Evolutionary conservation across 2,329 filamentous ascomycete genomes (phyloP), one percentile per base, ranked within the genome.

Genomic region (Simplicillium sp.): DNA sequence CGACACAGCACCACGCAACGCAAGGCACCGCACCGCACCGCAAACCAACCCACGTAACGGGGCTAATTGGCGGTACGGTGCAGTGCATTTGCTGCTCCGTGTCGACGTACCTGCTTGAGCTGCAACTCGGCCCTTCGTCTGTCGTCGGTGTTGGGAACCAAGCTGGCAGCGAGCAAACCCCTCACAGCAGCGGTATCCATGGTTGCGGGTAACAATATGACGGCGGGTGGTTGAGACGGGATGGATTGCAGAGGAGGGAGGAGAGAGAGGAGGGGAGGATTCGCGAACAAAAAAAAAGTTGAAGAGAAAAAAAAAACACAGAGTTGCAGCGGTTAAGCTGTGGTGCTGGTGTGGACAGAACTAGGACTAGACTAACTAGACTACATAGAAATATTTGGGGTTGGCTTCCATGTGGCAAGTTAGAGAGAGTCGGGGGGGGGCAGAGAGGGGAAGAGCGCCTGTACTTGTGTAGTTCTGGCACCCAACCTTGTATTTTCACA

Each of bases 131-230:
- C 84, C 62, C 80, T 75, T 59, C 82, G 77, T 64, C 86, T 77
- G 61, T 77, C 77, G 58, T 87, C 83, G 56, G 82, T 75, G 65
- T 87, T 82, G 52, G 80, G 64, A 58, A 82, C 79, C 62, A 89
- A 78, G 52, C 83, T 88, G 58, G 82, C 80, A 60, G 79, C 74
- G 58, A 90, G 82, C 68, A 84, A 81, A 70, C 76, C 79, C 68
- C 84, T 77, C 63, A 90, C 73, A 61, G 75, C 77, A 62, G 76
- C 71, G 63, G 77, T 77, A 72, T 88, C 84, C 84, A 89, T 89
- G 62, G 57, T 56, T 50, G 50, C 46, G 33, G n/a, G 33, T 33
- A 28, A 34, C 5, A 33, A 33, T 33, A 33, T n/a, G 31, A 15
- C 31, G 31, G 31, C 15, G 31, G 31, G 34, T 18, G 8, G 29